Evolutionary conservation across 2,329 filamentous ascomycete species (phyloP), one percentile per base, ranked within the genome.

Genomic region (Cladosporium cucumerinum): DNA sequence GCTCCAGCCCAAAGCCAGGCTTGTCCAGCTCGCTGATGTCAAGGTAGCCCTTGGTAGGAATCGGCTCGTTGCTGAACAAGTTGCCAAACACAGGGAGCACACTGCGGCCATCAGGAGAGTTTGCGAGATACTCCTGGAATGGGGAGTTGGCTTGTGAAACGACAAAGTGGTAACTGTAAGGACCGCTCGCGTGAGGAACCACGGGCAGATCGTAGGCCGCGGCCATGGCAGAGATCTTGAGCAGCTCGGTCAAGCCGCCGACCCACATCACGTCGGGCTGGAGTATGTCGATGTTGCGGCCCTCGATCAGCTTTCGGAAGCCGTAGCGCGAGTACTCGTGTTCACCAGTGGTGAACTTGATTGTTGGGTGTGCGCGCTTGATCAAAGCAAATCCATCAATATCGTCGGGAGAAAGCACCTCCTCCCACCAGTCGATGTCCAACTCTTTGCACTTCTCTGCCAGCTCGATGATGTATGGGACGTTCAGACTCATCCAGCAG

Each of bases 191-290:
- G 75, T 97, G 93, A n/a, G 93, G 93, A 16, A 97, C 92, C 18
- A 97, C 93, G 14, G 93, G 93, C 66, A 97, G 90, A 74, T 97
- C 93, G 78, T 97, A 97, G 25, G 93, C 93, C 5, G 93, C 87
- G 4, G 93, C 93, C 86, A 96, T 89, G 62, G 93, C 90, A 18
- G 92, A 89, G 61, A 97, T 89, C 79, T 92, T 95, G 69, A 97
- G 87, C 65, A 97, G 84, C 79, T 97, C 93, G 0, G 93, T 97
- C 83, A 97, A 78, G 67, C 93, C 93, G 68, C 93, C 93, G 16
- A 97, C 87, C 93, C 93, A 97, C 93, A 97, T 97, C 69, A 97
- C 93, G 74, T 97, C 93, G 16, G 93, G 93, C 80, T 97, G 93
- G 73, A 97, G 87, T 71, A 97, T 96, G 77, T 97, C 93, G 66